Evolutionary conservation across 2,329 filamentous ascomycete genomes (phyloP).

Genomic region (Dactylellina leptospora): DNA sequence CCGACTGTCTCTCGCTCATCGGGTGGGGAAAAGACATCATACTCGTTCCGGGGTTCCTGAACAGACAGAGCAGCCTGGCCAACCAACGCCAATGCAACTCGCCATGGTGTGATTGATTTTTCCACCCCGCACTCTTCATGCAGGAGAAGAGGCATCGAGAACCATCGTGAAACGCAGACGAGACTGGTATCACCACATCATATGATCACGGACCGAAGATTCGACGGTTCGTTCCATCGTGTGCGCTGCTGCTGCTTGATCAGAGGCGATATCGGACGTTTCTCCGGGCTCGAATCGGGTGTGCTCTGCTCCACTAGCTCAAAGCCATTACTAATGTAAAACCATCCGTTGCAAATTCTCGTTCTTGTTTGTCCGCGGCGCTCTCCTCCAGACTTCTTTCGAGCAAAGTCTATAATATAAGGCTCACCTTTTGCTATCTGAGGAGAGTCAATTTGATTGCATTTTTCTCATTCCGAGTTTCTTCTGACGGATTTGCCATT

Average conservation of each 20-base stretch:
- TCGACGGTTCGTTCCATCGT: no score
- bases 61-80: neutral
- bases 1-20: neutral
- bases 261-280: slow-evolving; percentile 42
- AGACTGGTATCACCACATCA: no score
- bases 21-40: slow-evolving; percentile 28
- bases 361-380: slow-evolving; percentile 21
- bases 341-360: slow-evolving; percentile 15
- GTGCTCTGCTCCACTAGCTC: slow-evolving; percentile 9
- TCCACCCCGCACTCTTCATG: slow-evolving; percentile 22
- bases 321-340: slow-evolving; percentile 32
- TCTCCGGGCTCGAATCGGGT: neutral
- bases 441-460: neutral
- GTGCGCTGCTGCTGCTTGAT: no score
- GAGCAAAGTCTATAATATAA: neutral
- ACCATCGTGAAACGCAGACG: no score
- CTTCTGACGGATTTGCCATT: no score
- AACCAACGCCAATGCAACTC: neutral
- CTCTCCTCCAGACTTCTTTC: neutral
- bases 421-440: neutral
- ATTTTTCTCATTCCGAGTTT: no score
- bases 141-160: no score
- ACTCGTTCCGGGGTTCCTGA: slow-evolving; percentile 39
- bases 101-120: neutral
- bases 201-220: no score